Base-by-base conservation (phyloP, 345 rosid genomes). In the Erucastrum elatum region DNA sequence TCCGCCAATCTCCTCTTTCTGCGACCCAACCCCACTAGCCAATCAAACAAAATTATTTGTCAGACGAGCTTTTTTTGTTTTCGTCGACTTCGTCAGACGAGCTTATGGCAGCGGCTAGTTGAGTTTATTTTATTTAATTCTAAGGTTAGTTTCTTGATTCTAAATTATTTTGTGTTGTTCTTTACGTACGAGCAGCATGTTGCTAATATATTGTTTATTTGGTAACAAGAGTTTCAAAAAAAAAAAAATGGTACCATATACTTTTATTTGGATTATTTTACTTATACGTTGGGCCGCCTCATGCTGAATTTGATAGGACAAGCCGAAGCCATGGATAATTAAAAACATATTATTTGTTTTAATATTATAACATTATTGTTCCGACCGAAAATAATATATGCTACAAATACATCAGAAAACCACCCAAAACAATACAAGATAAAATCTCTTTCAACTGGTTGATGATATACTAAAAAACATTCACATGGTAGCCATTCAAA, bases 21-120 rank as follows among this genome's bases (percentile, higher is more conserved):
- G 33, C 21, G 68, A 76, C 75, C 75, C 17, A 53, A 55, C 61
- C 62, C 80, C 69, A 68, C 74, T 30, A 63, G 72, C 11, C 10
- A 12, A 51, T 44, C n/a, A 44, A 44, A 44, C 3, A 44, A 12
- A 44, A 10, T 37, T 44, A 12, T 44, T 11, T 12, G 51, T 41
- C 49, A 8, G 37, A 34, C 10, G 46, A 39, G 12, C 10, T 34
- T 34, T 34, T 21, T 34, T 34, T 34, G 39, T 7, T 7, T 7
- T 34, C 8, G 31, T 29, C 31, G 31, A 29, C 31, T 29, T 29
- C 4, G 31, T 29, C 31, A 34, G 12, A 37, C 53, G 17, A 66
- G 30, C 6, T 21, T 17, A 30, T 16, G 74, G 37, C 9, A 68
- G 33, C 68, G 74, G 62, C 46, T 41, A 8, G 3, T 51, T 51